These are phyloP conservation scores for Trapa incisa DNA, from an alignment of 345 rosid genomes.

Conservation along the genomic window DNA sequence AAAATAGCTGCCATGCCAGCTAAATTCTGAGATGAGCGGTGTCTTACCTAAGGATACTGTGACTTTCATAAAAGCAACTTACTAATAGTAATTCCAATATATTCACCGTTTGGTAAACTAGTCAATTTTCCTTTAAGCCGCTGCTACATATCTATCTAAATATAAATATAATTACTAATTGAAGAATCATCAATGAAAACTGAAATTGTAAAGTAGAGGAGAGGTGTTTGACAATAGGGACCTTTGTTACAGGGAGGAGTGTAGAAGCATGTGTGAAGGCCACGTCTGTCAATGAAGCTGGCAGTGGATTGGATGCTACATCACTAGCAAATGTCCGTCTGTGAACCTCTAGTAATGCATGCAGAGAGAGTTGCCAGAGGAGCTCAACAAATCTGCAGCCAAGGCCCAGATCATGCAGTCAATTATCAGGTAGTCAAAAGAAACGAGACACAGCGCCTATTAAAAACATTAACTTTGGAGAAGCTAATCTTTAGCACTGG, in stretches of 20 bases:
- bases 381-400: conserved; percentile 91
- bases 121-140: background rate
- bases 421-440: background rate
- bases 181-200: background rate
- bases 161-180: background rate
- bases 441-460: background rate
- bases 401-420: conserved; percentile 6
- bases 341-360: conserved; percentile 91
- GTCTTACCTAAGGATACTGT: too few species aligned
- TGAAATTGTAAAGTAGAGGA: background rate
- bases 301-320: conserved; percentile 73
- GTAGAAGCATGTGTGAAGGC: conserved; percentile 98
- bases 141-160: background rate
- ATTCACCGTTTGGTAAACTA: background rate
- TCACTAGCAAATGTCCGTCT: conserved; percentile 86
- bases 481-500: background rate
- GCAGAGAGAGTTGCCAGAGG: conserved; percentile 96
- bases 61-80: background rate
- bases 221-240: conserved; percentile 6
- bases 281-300: conserved; percentile 92
- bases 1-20: background rate
- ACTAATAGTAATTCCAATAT: background rate
- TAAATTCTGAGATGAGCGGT: too few species aligned
- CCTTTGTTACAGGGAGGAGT: conserved; percentile 95
- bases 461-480: background rate